phyloP scores from a whole-genome alignment of 2,329 filamentous ascomycete genomes.

The Salinomyces thailandicus region DNA sequence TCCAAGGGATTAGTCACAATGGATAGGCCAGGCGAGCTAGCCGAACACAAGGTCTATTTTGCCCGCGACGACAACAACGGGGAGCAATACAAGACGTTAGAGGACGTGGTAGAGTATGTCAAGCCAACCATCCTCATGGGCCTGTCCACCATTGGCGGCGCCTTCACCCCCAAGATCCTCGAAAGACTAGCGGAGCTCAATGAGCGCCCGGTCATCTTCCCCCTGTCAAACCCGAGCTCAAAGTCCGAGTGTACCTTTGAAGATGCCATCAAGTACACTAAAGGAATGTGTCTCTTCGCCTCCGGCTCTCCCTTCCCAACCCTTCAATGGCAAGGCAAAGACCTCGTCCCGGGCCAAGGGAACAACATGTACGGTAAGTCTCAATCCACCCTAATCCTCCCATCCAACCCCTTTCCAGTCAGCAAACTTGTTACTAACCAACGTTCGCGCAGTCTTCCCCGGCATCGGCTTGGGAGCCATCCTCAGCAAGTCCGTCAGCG shows the following conservation, averaged over 20 bases:
- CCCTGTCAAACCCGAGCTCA: conserved; percentile 87
- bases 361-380: conserved; percentile 52
- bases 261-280: conserved; percentile 80
- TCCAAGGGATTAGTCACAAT: conserved; percentile 79
- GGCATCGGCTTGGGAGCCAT: conserved; percentile 91
- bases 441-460: conserved; percentile 71
- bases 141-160: conserved; percentile 84
- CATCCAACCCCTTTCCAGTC: neutral
- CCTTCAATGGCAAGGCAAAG: conserved; percentile 39
- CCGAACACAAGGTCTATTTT: conserved; percentile 69
- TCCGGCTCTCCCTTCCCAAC: conserved; percentile 86
- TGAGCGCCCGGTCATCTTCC: conserved; percentile 68
- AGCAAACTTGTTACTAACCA: neutral
- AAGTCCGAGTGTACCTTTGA: conserved; percentile 98
- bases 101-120: conserved; percentile 88
- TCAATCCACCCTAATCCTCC: neutral
- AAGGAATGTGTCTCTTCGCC: conserved; percentile 85
- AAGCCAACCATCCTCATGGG: conserved; percentile 92
- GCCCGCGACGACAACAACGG: conserved; percentile 55
- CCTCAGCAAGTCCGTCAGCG: conserved; percentile 70
- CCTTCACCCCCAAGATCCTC: conserved; percentile 83
- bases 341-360: conserved; percentile 48
- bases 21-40: conserved; percentile 87
- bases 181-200: conserved; percentile 50
- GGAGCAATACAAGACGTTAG: conserved; percentile 62